phyloP scores from a whole-genome alignment of 345 rosid genomes.

The Syzygium oleosum region DNA sequence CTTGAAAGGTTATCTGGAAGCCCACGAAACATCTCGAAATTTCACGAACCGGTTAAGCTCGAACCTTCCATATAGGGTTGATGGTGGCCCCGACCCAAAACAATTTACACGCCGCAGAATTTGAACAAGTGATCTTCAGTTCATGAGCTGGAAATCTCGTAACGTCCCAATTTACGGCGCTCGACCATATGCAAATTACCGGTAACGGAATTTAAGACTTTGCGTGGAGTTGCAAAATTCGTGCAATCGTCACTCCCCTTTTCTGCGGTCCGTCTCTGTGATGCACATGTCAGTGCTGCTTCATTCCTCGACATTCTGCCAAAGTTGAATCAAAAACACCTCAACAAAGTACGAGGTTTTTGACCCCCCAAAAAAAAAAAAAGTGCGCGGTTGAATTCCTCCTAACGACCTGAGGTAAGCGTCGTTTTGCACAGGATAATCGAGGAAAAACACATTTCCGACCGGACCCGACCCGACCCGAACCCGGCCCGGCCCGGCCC shows the following conservation, averaged over 20 bases:
- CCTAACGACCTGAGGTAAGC: background rate
- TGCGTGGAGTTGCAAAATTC: background rate
- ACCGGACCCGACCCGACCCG: background rate
- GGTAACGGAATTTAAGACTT: background rate
- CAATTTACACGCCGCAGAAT: background rate
- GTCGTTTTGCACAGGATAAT: background rate
- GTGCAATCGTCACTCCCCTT: background rate
- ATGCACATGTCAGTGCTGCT: no score
- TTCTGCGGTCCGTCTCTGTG: background rate
- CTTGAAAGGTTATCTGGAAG: background rate
- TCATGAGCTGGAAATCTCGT: background rate
- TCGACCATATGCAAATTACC: background rate
- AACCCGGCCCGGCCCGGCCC: background rate
- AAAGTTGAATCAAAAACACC: no score
- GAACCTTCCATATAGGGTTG: accelerated
- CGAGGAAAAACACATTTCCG: background rate
- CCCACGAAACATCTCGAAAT: background rate
- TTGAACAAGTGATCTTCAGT: background rate
- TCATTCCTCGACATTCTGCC: no score
- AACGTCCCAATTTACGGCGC: no score
- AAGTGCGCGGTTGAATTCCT: background rate
- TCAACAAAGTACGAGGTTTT: background rate
- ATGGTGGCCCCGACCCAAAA: background rate
- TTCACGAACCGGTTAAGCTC: background rate
- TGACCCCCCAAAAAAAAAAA: no score